Conservation (phyloP, 345 rosid genomes). For the Mangifera indica region DNA sequence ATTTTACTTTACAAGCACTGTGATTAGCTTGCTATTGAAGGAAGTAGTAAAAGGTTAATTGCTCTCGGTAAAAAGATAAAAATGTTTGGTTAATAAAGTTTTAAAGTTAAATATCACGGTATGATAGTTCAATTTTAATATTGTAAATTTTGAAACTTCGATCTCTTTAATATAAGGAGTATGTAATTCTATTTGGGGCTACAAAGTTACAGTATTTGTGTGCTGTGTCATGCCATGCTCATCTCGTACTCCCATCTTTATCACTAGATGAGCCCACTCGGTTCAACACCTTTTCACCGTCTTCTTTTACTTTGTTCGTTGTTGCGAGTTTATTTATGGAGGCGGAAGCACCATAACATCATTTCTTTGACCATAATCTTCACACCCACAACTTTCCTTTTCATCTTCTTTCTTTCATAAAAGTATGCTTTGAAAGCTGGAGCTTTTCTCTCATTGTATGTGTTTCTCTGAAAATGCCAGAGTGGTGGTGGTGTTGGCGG, state of each 20-base stretch:
- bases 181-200: no score
- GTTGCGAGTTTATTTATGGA: neutral
- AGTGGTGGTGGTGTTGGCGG: slow-evolving; percentile 14
- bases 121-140: no score
- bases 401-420: neutral
- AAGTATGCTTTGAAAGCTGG: neutral
- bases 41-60: no score
- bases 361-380: slow-evolving; percentile 12
- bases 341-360: slow-evolving; percentile 3
- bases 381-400: neutral
- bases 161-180: no score
- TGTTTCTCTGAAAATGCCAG: slow-evolving; percentile 16
- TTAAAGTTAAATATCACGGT: no score
- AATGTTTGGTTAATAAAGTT: no score
- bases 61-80: no score
- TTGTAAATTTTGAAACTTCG: no score
- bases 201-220: neutral
- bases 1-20: no score
- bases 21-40: no score
- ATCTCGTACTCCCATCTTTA: slow-evolving; percentile 4
- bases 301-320: neutral
- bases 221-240: neutral
- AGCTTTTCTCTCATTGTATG: slow-evolving; percentile 3
- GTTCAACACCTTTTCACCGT: neutral
- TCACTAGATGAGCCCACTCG: no score